Evolutionary conservation across 306 rosid species (phyloP).

Genomic region (Corylus americana): DNA sequence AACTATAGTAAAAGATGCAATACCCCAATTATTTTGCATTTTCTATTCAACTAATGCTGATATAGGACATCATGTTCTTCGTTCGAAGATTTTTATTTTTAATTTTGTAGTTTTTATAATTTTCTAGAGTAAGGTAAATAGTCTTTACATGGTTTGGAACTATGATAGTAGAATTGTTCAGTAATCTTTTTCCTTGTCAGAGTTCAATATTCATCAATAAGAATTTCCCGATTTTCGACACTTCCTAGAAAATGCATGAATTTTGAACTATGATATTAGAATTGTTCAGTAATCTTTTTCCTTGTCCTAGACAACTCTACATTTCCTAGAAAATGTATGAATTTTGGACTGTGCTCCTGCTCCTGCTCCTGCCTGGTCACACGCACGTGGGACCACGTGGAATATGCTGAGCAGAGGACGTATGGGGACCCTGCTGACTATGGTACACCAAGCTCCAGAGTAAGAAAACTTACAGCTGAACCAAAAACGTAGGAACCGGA

Average conservation of each 20-base stretch:
- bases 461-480: conserved; percentile 52
- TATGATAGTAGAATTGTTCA: no score
- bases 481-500: conserved; percentile 83
- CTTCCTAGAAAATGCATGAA: not conserved
- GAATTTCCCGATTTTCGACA: not conserved
- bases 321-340: not conserved
- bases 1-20: no score
- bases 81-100: no score
- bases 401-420: not conserved
- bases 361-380: not conserved
- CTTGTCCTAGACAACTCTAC: not conserved
- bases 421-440: not conserved
- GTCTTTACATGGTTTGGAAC: no score
- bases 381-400: not conserved
- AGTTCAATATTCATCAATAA: no score
- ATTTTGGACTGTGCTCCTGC: not conserved
- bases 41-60: no score
- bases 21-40: no score
- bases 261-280: not conserved
- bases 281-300: no score
- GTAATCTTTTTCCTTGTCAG: no score
- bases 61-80: no score
- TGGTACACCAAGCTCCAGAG: not conserved
- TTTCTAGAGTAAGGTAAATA: no score
- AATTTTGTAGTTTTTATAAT: no score